phyloP scores from a whole-genome alignment of 2,329 filamentous ascomycete species.

The Nemania sp. region DNA sequence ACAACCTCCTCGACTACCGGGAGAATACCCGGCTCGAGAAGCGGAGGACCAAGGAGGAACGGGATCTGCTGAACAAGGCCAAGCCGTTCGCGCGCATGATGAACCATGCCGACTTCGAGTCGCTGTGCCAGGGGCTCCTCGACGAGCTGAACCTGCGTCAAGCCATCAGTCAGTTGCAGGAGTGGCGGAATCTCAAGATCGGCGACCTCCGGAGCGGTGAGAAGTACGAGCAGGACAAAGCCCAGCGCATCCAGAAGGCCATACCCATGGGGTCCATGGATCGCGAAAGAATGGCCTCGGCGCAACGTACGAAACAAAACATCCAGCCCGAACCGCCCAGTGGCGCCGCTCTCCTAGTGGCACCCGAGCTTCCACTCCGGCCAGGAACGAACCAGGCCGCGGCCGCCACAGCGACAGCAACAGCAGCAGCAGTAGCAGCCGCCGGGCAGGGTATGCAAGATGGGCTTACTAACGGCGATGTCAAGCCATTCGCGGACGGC shows the following conservation, averaged over 20 bases:
- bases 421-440: no score
- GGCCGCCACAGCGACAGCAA: no score
- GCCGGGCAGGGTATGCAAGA: conserved; percentile 34
- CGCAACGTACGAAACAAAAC: conserved; percentile 69
- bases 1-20: conserved; percentile 88
- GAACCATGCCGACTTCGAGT: conserved; percentile 88
- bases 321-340: conserved; percentile 71
- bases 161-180: conserved; percentile 87
- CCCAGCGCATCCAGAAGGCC: conserved; percentile 68
- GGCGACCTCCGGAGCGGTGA: conserved; percentile 83
- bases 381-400: conserved; percentile 41
- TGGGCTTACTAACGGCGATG: conserved; percentile 51
- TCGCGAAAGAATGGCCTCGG: conserved; percentile 72
- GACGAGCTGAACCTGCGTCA: conserved; percentile 90
- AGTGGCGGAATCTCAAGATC: conserved; percentile 86
- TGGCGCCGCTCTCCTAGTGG: conserved; percentile 75
- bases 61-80: conserved; percentile 85
- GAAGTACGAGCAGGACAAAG: conserved; percentile 91
- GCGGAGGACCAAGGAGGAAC: conserved; percentile 93
- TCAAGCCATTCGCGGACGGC: conserved; percentile 58
- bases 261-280: conserved; percentile 81
- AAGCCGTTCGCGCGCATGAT: conserved; percentile 98
- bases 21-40: conserved; percentile 90
- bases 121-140: conserved; percentile 79
- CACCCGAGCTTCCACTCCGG: conserved; percentile 74